Evolutionary conservation across 2,329 filamentous ascomycete genomes (phyloP).

Genomic region (Aureobasidium pullulans): DNA sequence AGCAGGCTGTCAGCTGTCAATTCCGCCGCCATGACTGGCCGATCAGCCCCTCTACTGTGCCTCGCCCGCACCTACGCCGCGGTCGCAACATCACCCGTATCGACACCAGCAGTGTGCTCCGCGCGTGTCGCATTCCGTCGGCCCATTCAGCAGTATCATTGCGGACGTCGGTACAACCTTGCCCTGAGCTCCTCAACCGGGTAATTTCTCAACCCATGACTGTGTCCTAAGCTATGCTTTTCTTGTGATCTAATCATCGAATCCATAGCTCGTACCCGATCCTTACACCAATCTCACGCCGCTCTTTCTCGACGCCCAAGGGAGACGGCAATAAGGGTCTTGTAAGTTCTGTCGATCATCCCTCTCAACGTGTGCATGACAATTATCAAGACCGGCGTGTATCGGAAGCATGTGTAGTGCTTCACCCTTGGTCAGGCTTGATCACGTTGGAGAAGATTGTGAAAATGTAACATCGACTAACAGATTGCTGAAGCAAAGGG

Average conservation of each 20-base stretch:
- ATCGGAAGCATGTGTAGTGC: not conserved
- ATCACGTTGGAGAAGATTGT: not conserved
- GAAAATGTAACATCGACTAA: not conserved
- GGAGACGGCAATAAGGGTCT: not conserved
- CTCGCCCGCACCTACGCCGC: not conserved
- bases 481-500: not conserved
- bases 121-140: not conserved
- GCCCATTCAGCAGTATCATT: not conserved
- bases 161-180: not conserved
- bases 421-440: not conserved
- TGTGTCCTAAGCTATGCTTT: not conserved
- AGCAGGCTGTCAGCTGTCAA: not conserved
- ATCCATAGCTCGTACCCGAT: not conserved
- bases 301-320: not conserved
- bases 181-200: not conserved
- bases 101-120: not conserved
- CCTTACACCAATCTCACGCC: not conserved
- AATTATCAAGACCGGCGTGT: not conserved
- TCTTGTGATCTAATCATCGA: not conserved
- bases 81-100: slow-evolving; percentile 1
- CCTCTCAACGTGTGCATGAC: not conserved
- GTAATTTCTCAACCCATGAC: not conserved
- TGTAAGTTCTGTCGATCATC: not conserved
- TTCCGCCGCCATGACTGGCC: not conserved
- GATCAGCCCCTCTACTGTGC: slow-evolving; percentile 3